Evolutionary conservation across 2,329 filamentous ascomycete species (phyloP), one percentile per base, ranked within the genome.

Genomic region (Pyrenochaeta sp.): DNA sequence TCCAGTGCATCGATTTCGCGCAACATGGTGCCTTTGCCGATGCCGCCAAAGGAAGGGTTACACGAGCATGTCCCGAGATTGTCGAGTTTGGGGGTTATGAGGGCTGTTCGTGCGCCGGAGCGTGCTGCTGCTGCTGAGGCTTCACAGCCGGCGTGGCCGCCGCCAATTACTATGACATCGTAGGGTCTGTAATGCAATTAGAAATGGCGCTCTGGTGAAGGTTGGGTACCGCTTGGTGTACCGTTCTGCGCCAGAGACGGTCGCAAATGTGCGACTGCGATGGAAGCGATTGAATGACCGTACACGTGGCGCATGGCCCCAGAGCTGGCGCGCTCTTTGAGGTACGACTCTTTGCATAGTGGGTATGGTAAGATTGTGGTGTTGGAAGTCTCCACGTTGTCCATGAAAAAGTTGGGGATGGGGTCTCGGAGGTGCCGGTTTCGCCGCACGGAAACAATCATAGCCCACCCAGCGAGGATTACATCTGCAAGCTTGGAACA

Each of bases 21-120:
- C 45, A 99, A 81, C 81, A 99, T 97, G 9, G 91, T 98, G 14
- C 95, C 95, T 75, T 99, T 99, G 39, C 95, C 95, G 65, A 99
- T 98, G n/a, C 95, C 95, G 33, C 95, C 95, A 71, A 99, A 96
- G 60, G 92, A 96, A 1, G 94, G 94, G 74, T 98, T 98, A 79
- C 94, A 98, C 31, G 93, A 97, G 79, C 94, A 98, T 27, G 95
- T 91, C 49, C 94, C 94, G 17, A 98, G 87, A 66, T 97, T 97
- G 54, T 93, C 88, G 52, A 91, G 77, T 55, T 90, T 92, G 2
- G 94, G 95, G 1, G 95, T 99, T 43, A 99, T 83, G 62, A 99
- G 85, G 1, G 90, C 94, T 36, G 95, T 98, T 67, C 88, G 87
- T 44, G 94, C 95, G 46, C 95, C 95, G 14, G 90, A 86, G 68